Base-by-base conservation (phyloP, 495 filamentous ascomycete species). In the Penicillium goetzii region DNA sequence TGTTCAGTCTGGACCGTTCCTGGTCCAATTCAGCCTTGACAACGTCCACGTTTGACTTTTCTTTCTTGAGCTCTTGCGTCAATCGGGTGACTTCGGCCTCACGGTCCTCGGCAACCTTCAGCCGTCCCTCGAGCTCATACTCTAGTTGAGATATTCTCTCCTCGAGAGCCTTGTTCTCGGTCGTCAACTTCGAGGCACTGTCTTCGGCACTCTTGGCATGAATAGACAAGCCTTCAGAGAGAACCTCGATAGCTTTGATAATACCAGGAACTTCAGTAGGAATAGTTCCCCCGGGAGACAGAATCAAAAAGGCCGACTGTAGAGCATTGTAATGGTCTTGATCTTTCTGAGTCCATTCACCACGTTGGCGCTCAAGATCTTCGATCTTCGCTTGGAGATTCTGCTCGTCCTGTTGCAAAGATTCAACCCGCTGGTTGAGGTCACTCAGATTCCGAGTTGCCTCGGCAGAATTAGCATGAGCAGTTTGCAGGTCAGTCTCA, bases 11-110 rank as follows among this genome's bases (percentile, higher is more conserved):
- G 11, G 81, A 76, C 28, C 88, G 86, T 56, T 90, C 86, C 34
- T 89, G 84, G 9, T 84, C 77, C 25, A 97, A 76, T 65, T 96
- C 90, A 21, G 76, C 74, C 58, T 86, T 81, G 21, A 93, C 74
- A 0, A 84, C 80, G 0, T 75, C 67, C 2, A 84, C 76, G 64
- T 86, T 86, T 5, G 85, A 84, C 60, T 82, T 82, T 63, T 88
- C 85, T 47, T 86, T 80, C 19, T 77, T 69, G 14, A 87, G 72
- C 15, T 81, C 71, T 47, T 82, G 74, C 26, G 65, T 74, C 23
- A 83, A 66, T 28, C 64, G 71, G 36, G 72, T 68, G 8, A 80
- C 30, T 47, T 83, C 74, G 43, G 70, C 68, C 38, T 82, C 76
- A 23, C 72, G 73, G 11, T 66, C 64, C 10, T 81, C 80, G 5